Evolutionary conservation across 345 rosid species (phyloP).

Genomic region (Syzygium aromaticum): DNA sequence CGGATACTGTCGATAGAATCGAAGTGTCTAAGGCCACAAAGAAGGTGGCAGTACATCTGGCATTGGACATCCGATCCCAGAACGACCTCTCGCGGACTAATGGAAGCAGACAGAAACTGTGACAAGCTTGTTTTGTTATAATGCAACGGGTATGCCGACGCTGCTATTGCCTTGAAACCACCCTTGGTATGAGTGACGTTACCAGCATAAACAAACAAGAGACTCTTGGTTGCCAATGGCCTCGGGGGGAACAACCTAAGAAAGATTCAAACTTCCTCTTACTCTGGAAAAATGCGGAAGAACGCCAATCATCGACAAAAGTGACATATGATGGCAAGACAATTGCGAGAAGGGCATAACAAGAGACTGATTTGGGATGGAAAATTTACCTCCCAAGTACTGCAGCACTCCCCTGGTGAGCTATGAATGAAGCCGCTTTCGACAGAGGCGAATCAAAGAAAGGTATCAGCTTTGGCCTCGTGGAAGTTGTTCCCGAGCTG

Average conservation of each 20-base stretch:
- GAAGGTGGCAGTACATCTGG: slow-evolving; percentile 45
- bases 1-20: slow-evolving; percentile 26
- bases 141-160: slow-evolving; percentile 28
- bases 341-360: neutral
- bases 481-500: slow-evolving; percentile 35
- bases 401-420: slow-evolving; percentile 28
- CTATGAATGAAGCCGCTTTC: slow-evolving; percentile 21
- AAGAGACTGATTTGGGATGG: neutral
- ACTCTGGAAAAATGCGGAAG: neutral
- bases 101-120: slow-evolving; percentile 1
- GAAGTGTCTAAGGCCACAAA: slow-evolving; percentile 32
- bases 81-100: slow-evolving; percentile 33
- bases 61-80: slow-evolving; percentile 24
- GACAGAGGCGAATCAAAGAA: slow-evolving; percentile 33
- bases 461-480: slow-evolving; percentile 41
- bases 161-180: slow-evolving; percentile 40
- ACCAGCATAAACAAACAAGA: slow-evolving; percentile 26
- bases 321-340: neutral
- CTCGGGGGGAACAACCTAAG: slow-evolving; percentile 32
- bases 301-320: neutral
- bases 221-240: slow-evolving; percentile 17
- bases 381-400: slow-evolving; percentile 19
- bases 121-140: slow-evolving; percentile 8
- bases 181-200: slow-evolving; percentile 24
- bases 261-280: neutral